Conservation (phyloP, 1,284 basidiomycete genomes). For the Rhodotorula sp. region DNA sequence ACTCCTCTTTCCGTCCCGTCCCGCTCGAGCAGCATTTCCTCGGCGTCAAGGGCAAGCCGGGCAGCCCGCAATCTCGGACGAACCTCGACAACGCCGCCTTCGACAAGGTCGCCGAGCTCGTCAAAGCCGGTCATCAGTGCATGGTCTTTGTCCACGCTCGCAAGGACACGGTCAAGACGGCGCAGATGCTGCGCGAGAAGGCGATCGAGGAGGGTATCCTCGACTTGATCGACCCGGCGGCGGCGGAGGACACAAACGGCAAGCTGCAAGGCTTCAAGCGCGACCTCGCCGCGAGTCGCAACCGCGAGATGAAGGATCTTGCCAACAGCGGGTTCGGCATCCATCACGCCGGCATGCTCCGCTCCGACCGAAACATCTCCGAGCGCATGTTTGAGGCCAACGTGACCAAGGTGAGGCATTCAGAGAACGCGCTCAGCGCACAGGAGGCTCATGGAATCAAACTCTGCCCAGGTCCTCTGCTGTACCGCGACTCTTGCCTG, state of each 20-base stretch:
- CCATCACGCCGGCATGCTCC: constrained; percentile 97
- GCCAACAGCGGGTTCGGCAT: constrained; percentile 91
- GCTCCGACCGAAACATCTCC: constrained; percentile 91
- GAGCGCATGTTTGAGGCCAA: constrained; percentile 90
- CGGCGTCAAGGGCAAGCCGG: constrained; percentile 88
- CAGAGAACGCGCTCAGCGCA: no score
- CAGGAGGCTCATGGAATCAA: no score
- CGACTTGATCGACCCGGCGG: constrained; percentile 69
- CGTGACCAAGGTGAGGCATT: constrained; percentile 93
- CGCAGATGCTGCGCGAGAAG: constrained; percentile 77
- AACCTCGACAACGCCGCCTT: constrained; percentile 89
- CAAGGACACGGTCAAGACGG: constrained; percentile 96
- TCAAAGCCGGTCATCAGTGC: constrained; percentile 88
- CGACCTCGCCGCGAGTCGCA: constrained; percentile 74
- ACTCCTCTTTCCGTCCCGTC: constrained; percentile 93
- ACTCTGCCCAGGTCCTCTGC: constrained; percentile 71
- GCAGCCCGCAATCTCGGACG: constrained; percentile 68
- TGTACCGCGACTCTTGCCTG: constrained; percentile 98
- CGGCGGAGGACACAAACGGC: constrained; percentile 61
- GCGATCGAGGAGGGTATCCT: constrained; percentile 68
- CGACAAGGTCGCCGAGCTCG: constrained; percentile 79
- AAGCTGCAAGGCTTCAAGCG: constrained; percentile 72
- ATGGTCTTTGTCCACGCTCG: constrained; percentile 99
- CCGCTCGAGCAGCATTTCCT: constrained; percentile 98
- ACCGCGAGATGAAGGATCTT: constrained; percentile 95